Evolutionary conservation across 257 asterid genomes (phyloP).

Genomic region (Ehretia macrophylla): DNA sequence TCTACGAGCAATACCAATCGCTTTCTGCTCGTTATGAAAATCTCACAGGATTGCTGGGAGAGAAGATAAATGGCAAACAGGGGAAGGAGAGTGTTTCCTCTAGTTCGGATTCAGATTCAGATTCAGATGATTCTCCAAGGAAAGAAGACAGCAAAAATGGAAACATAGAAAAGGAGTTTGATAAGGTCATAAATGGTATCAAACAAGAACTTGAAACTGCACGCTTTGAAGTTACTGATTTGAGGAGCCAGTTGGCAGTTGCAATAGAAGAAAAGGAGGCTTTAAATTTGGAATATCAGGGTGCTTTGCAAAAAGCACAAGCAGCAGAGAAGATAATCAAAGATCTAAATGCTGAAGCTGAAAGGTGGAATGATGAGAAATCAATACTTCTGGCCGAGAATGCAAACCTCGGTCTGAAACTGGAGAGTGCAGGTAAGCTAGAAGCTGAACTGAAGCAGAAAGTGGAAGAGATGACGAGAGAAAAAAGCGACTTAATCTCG

Average conservation of each 20-base stretch:
- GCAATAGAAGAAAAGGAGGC: constrained; percentile 59
- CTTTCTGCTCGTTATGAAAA: constrained; percentile 69
- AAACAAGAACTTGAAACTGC: constrained; percentile 59
- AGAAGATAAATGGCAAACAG: constrained; percentile 39
- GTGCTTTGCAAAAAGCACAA: constrained; percentile 36
- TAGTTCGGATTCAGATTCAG: constrained; percentile 74
- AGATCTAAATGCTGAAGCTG: constrained; percentile 41
- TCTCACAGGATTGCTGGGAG: constrained; percentile 67
- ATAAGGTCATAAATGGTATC: constrained; percentile 26
- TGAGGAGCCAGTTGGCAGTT: constrained; percentile 42
- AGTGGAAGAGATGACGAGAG: constrained; percentile 33
- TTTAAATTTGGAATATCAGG: constrained; percentile 34
- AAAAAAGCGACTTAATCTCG: constrained; percentile 23
- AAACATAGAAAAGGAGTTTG: constrained; percentile 19
- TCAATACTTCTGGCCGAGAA: constrained; percentile 37
- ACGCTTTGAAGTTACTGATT: constrained; percentile 50
- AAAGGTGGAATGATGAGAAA: constrained; percentile 40
- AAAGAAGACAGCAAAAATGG: constrained; percentile 54
- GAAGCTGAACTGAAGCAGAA: constrained; percentile 42
- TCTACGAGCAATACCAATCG: constrained; percentile 60
- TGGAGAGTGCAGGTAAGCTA: constrained; percentile 29
- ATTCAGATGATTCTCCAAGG: constrained; percentile 47
- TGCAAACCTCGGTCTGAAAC: constrained; percentile 23
- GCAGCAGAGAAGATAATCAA: constrained; percentile 44
- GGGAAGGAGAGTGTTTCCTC: constrained; percentile 54